Conservation (phyloP, 192 early-diverging fungal genomes). For the Backusella westeae region DNA sequence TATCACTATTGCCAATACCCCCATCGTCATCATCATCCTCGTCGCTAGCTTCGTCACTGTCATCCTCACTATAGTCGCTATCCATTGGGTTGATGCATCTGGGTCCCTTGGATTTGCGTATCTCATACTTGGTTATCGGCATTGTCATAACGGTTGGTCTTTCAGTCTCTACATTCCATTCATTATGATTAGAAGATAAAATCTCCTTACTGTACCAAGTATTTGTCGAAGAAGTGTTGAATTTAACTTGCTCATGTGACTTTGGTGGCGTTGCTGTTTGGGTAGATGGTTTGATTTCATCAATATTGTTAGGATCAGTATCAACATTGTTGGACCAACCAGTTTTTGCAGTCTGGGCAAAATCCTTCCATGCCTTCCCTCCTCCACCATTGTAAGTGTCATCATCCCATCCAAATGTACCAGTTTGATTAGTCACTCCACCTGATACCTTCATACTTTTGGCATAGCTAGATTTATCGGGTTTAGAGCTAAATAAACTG, state of each 20-base stretch:
- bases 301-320: not conserved
- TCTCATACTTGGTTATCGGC: not conserved
- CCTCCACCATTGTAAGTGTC: not conserved
- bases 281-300: not conserved
- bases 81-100: not conserved
- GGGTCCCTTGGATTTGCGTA: not conserved
- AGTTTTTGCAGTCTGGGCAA: not conserved
- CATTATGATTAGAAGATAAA: not conserved
- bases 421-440: not conserved
- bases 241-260: not conserved
- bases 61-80: not conserved
- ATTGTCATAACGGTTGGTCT: slow-evolving; percentile 13
- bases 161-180: not conserved
- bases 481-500: not conserved
- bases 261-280: not conserved
- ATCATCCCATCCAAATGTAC: not conserved
- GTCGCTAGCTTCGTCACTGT: not conserved
- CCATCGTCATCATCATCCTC: not conserved
- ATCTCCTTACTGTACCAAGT: not conserved
- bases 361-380: not conserved
- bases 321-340: not conserved
- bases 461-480: not conserved
- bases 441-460: not conserved
- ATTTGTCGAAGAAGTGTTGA: not conserved
- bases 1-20: not conserved